Percentiles rank a stretch among this genome's conserved stretches.
These are phyloP conservation scores for Physaria fendleri DNA, from an alignment of 345 rosid genomes.

Conservation along the genomic window DNA sequence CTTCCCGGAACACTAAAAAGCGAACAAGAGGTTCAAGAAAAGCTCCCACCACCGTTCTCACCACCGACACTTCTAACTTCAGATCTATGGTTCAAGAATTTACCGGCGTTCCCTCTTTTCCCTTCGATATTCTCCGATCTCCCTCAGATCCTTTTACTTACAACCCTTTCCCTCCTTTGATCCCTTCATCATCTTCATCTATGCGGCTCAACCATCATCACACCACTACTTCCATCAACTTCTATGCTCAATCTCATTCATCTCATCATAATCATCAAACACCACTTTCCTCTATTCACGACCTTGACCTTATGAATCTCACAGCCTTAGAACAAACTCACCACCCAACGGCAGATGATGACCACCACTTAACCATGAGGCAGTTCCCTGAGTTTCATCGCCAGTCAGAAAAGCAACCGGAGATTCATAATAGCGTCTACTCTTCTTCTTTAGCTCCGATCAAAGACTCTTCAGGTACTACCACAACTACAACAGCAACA, in stretches of 20 bases:
- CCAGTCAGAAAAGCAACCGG: conserved; percentile 38
- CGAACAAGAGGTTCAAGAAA: conserved; percentile 80
- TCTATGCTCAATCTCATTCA: conserved; percentile 26
- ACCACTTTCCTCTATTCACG: conserved; percentile 13
- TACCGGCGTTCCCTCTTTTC: conserved; percentile 80
- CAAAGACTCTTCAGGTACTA: conserved; percentile 34
- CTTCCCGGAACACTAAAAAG: conserved; percentile 60
- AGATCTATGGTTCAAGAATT: conserved; percentile 96
- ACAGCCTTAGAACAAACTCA: conserved; percentile 3
- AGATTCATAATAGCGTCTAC: conserved; percentile 16
- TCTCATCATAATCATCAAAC: conserved; percentile 13
- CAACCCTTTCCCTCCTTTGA: conserved; percentile 48
- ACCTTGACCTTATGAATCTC: conserved; percentile 8
- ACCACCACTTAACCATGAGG: conserved; percentile 11
- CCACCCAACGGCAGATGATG: not conserved
- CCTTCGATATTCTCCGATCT: conserved; percentile 58
- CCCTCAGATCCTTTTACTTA: conserved; percentile 27
- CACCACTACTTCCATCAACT: conserved; percentile 35
- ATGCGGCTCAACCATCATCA: no score
- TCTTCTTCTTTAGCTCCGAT: conserved; percentile 33
- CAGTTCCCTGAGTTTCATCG: conserved; percentile 42
- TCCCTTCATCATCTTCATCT: conserved; percentile 23
- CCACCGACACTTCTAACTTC: conserved; percentile 85
- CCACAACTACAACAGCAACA: conserved; percentile 21
- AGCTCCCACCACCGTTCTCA: conserved; percentile 85